These are phyloP conservation scores for Plasmodium malariae DNA, from an alignment of 169 alveolate genomes.

Conservation along the genomic window DNA sequence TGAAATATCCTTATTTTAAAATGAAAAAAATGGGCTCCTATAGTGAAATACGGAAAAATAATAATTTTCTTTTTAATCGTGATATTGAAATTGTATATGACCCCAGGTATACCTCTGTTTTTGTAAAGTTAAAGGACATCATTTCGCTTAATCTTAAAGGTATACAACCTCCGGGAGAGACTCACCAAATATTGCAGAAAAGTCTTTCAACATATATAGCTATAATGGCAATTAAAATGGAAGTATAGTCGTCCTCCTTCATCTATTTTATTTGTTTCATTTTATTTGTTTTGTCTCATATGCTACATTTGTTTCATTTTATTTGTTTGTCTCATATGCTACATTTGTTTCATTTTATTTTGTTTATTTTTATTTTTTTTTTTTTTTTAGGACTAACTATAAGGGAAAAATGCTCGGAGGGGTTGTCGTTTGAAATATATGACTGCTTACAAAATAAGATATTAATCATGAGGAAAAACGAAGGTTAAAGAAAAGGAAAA, in stretches of 20 bases:
- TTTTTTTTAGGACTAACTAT: slow-evolving; percentile 27
- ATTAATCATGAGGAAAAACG: slow-evolving; percentile 52
- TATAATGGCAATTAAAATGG: no score
- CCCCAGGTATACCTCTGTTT: slow-evolving; percentile 10
- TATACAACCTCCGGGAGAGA: no score
- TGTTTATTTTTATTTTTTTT: no score
- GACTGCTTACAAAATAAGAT: slow-evolving; percentile 61
- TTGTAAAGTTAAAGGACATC: slow-evolving; percentile 47
- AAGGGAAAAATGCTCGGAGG: slow-evolving; percentile 62
- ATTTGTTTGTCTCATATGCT: no score
- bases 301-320: no score
- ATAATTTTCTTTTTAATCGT: slow-evolving; percentile 14
- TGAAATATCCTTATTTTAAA: slow-evolving; percentile 70
- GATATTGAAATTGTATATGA: slow-evolving; percentile 58
- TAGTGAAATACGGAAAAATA: slow-evolving; percentile 8
- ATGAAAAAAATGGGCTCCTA: slow-evolving; percentile 64
- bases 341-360: no score
- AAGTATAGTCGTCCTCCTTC: no score
- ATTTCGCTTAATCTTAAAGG: slow-evolving; percentile 44
- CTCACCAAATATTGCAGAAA: no score
- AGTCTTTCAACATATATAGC: no score
- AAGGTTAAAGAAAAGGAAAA: slow-evolving; percentile 44
- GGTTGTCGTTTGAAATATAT: slow-evolving; percentile 43
- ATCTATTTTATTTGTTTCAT: no score
- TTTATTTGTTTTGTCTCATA: no score